A percentile compares a stretch with the other conserved stretches of the same genome.
phyloP scores from a whole-genome alignment of 2,329 filamentous ascomycete genomes.

The Bisporella sp. region DNA sequence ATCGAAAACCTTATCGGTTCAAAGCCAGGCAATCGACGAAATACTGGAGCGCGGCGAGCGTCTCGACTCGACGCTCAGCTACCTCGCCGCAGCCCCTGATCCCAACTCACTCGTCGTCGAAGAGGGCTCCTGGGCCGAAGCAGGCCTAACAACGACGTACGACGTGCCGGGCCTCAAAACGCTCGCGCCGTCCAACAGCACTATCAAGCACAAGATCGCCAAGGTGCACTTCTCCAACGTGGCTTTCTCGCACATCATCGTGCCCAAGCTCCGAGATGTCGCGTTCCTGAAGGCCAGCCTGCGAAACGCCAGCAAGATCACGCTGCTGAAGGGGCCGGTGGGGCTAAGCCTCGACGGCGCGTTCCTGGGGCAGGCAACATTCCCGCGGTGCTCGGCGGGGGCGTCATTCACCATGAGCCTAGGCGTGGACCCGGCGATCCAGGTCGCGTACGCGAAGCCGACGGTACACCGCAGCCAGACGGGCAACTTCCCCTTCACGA shows the following conservation, averaged over 20 bases:
- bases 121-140: constrained; percentile 50
- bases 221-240: constrained; percentile 44
- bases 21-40: neutral
- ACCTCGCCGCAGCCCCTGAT: constrained; percentile 5
- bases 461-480: constrained; percentile 43
- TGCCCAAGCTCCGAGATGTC: constrained; percentile 52
- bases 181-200: constrained; percentile 41
- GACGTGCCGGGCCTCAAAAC: constrained; percentile 53
- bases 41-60: constrained; percentile 1
- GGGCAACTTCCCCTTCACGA: constrained; percentile 40
- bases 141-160: constrained; percentile 51
- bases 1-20: neutral
- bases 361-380: constrained; percentile 49
- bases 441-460: constrained; percentile 48
- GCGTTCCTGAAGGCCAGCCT: constrained; percentile 54
- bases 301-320: constrained; percentile 47
- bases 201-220: constrained; percentile 53
- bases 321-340: constrained; percentile 46
- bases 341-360: constrained; percentile 57
- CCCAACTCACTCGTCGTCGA: constrained; percentile 34
- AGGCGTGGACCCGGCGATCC: constrained; percentile 53
- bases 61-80: neutral
- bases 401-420: constrained; percentile 46
- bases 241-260: constrained; percentile 47
- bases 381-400: constrained; percentile 49